phyloP scores from a whole-genome alignment of 2,329 filamentous ascomycete genomes.

The Macrophomina tecta region DNA sequence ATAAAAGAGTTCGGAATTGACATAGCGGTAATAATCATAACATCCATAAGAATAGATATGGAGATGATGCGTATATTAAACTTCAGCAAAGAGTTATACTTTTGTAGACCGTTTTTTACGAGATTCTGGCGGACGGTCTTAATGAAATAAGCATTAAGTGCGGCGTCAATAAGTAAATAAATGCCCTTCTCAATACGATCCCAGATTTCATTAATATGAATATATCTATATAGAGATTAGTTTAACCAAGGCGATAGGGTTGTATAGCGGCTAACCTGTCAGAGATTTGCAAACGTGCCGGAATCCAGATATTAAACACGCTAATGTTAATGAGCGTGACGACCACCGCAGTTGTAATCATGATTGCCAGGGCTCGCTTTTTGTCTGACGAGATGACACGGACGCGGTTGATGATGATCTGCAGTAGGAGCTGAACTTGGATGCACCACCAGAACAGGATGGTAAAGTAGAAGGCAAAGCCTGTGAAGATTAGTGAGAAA shows the following conservation, averaged over 20 bases:
- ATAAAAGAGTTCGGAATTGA: conserved; percentile 54
- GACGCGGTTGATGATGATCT: conserved; percentile 51
- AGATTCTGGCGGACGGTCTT: conserved; percentile 55
- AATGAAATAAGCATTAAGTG: conserved; percentile 49
- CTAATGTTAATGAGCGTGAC: conserved; percentile 47
- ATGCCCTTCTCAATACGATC: conserved; percentile 47
- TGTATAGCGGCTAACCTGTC: conserved; percentile 31
- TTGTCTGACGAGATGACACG: conserved; percentile 44
- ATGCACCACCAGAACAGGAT: conserved; percentile 46
- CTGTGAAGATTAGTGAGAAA: conserved; percentile 30
- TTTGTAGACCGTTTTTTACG: conserved; percentile 56
- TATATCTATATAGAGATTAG: conserved; percentile 33
- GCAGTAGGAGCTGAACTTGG: conserved; percentile 46
- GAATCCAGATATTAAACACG: conserved; percentile 50
- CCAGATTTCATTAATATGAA: conserved; percentile 46
- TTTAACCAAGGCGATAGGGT: too few relatives aligned
- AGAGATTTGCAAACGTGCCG: conserved; percentile 44
- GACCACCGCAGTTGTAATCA: conserved; percentile 44
- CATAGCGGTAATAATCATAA: conserved; percentile 56
- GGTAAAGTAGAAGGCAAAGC: conserved; percentile 43
- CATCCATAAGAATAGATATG: conserved; percentile 59
- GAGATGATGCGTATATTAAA: conserved; percentile 60
- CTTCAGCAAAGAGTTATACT: conserved; percentile 57
- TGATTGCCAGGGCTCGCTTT: conserved; percentile 40
- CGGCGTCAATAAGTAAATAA: conserved; percentile 45